Base-by-base conservation (phyloP, 768 basidiomycete genomes). In the Agrocybe praecox region DNA sequence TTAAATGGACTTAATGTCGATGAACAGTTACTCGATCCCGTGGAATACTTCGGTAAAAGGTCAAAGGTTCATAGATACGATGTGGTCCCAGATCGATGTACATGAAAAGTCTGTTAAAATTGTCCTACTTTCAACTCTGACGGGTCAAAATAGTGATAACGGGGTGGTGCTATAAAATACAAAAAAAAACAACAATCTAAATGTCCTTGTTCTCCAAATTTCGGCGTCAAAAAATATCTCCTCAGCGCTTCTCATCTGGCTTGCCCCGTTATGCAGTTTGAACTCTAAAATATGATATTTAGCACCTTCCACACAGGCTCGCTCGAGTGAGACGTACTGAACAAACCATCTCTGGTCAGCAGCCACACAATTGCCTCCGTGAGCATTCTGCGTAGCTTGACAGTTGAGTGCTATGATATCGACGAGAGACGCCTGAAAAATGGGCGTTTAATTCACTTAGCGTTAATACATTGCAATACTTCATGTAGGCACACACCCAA, bases 301-400 rank as follows among this genome's bases (percentile, higher is more conserved):
- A 40, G 36, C 36, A 6, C 36, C n/a, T n/a, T n/a, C n/a, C n/a
- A n/a, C n/a, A n/a, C n/a, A n/a, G n/a, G n/a, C n/a, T n/a, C n/a
- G n/a, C n/a, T n/a, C n/a, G n/a, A n/a, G n/a, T n/a, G n/a, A n/a
- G n/a, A 74, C 79, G 62, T 59, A 80, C 80, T 82, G 78, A 55
- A 80, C 74, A 65, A 80, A 82, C 76, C 79, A 82, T 24, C 67
- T 62, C 40, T 80, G 74, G 61, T 81, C 74, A 49, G 62, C 69
- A 15, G 80, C 77, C 21, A 81, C 75, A 60, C 80, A 81, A 48
- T 76, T 69, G 0, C 80, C 81, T 9, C 80, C 82, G 55, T 81
- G 77, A 2, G 81, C 80, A 53, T 81, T 81, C 70, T 80, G 75
- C 4, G 73, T 69, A 0, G 79, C 66, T 62, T 80, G 76, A 63